phyloP scores from a whole-genome alignment of 2,329 filamentous ascomycete genomes.

The Apiospora rasikravindrae region DNA sequence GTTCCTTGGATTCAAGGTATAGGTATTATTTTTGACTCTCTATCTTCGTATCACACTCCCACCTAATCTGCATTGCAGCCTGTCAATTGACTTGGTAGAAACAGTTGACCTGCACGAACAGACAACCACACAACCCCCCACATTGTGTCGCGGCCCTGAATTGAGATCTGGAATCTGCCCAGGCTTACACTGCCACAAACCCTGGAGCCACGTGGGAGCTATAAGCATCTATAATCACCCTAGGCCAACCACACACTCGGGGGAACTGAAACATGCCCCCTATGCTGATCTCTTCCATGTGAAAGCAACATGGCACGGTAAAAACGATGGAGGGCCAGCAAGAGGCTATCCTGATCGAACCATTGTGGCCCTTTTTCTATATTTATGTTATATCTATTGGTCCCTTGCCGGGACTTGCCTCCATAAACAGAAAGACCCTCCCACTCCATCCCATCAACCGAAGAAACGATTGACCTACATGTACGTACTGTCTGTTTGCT shows the following conservation, averaged over 20 bases:
- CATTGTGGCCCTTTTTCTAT: not conserved
- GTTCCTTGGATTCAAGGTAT: not conserved
- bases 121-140: slow-evolving; percentile 2
- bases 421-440: not conserved
- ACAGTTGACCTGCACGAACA: not conserved
- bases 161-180: slow-evolving; percentile 3
- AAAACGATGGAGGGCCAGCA: not conserved
- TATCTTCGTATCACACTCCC: not conserved
- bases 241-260: not conserved
- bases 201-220: not conserved
- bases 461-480: not conserved
- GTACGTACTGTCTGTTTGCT: not conserved
- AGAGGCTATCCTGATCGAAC: not conserved
- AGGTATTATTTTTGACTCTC: not conserved
- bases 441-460: not conserved
- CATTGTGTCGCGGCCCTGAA: not conserved
- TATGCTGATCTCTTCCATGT: not conserved
- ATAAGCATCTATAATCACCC: not conserved
- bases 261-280: not conserved
- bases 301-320: not conserved
- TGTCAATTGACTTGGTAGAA: not conserved
- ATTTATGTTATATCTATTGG: not conserved
- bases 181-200: not conserved
- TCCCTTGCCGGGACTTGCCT: not conserved
- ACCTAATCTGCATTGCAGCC: not conserved